Evolutionary conservation across 2,329 filamentous ascomycete genomes (phyloP).

Genomic region (Fusarium sp.): DNA sequence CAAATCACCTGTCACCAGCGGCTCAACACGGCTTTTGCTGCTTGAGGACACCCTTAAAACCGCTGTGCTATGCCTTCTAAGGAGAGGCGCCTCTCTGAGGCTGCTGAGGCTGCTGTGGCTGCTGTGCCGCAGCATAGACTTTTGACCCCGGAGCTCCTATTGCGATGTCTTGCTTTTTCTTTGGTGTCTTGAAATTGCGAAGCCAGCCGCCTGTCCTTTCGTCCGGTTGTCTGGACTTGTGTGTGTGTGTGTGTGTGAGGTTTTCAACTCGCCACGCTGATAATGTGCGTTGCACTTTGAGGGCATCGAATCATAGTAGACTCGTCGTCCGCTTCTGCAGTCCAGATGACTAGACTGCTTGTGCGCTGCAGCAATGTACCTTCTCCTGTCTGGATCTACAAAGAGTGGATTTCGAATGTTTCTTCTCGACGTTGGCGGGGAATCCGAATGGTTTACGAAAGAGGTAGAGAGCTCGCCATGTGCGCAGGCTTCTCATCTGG

Average conservation of each 20-base stretch:
- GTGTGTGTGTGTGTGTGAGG: not conserved
- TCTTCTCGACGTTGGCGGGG: conserved; percentile 18
- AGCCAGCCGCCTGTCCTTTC: conserved; percentile 2
- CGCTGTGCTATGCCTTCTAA: conserved; percentile 4
- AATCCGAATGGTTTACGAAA: conserved; percentile 18
- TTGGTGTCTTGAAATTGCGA: conserved; percentile 12
- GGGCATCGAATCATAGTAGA: conserved; percentile 2
- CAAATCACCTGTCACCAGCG: conserved; percentile 27
- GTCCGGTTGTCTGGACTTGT: not conserved
- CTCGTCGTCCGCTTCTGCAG: conserved; percentile 2
- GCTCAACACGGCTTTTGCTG: conserved; percentile 11
- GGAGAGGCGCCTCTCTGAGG: conserved; percentile 5
- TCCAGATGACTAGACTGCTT: not conserved
- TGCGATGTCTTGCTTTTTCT: conserved; percentile 23
- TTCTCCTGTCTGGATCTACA: conserved; percentile 16
- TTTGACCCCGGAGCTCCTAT: conserved; percentile 11
- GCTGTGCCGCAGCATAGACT: conserved; percentile 28
- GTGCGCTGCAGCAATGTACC: conserved; percentile 3
- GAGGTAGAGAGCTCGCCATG: conserved; percentile 18
- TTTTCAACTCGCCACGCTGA: conserved; percentile 5
- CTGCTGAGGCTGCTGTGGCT: conserved; percentile 10
- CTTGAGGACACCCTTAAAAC: conserved; percentile 13
- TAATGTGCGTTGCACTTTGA: not conserved
- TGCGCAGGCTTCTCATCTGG: conserved; percentile 27
- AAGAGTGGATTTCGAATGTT: conserved; percentile 13